A percentile compares a stretch with the other conserved stretches of the same genome.
phyloP scores from a whole-genome alignment of 225 moss, liverwort and hornwort genomes.

The Marchantia polymorpha region DNA sequence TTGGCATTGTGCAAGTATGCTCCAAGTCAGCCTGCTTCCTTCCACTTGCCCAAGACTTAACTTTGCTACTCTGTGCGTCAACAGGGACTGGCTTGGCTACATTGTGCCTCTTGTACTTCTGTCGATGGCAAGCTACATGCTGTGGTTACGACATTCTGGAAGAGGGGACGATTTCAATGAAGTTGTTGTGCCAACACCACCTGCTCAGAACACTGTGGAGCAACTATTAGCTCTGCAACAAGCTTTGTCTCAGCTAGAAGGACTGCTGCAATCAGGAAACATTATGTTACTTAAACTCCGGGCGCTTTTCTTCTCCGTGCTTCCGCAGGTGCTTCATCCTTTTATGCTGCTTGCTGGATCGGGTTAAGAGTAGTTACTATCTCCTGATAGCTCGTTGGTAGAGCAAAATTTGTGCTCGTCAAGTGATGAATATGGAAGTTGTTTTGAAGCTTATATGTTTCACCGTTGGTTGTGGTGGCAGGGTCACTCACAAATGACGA shows the following conservation, averaged over 20 bases:
- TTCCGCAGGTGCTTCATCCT: slow-evolving; percentile 60
- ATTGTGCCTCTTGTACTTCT: slow-evolving; percentile 58
- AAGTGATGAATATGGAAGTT: neutral
- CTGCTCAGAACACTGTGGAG: slow-evolving; percentile 79
- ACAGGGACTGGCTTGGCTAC: slow-evolving; percentile 84
- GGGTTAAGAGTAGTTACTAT: neutral
- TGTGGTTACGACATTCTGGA: slow-evolving; percentile 51
- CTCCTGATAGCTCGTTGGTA: neutral
- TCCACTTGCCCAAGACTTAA: neutral
- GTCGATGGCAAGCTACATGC: slow-evolving; percentile 60
- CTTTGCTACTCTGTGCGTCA: neutral
- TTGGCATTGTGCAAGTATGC: neutral
- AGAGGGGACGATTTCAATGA: slow-evolving; percentile 55
- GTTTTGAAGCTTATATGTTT: too few relatives aligned
- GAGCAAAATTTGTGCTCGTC: neutral
- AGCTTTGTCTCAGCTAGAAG: slow-evolving; percentile 74
- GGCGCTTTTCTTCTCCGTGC: slow-evolving; percentile 64
- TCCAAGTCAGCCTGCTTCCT: neutral
- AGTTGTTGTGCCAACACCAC: slow-evolving; percentile 64
- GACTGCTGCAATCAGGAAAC: slow-evolving; percentile 70
- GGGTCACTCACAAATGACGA: slow-evolving; percentile 58
- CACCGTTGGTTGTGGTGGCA: slow-evolving; percentile 27
- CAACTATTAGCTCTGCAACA: slow-evolving; percentile 85
- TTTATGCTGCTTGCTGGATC: neutral
- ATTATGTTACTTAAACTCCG: slow-evolving; percentile 80